Percentiles rank a stretch among this genome's conserved stretches.
phyloP scores from a whole-genome alignment of 2,329 filamentous ascomycete genomes.

The Apiospora saccharicola region DNA sequence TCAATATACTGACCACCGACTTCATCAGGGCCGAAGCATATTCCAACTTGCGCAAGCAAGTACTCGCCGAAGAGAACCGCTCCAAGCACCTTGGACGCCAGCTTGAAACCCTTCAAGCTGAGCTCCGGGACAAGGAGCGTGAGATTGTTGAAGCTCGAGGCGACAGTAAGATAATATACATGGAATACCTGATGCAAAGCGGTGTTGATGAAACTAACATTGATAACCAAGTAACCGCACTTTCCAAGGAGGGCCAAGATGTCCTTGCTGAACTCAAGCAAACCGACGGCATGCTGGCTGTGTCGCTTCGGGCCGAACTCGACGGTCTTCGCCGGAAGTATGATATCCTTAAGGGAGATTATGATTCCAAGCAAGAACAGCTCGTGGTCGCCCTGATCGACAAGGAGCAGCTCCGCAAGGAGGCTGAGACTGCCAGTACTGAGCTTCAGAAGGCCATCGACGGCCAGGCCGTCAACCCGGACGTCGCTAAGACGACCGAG shows the following conservation, averaged over 20 bases:
- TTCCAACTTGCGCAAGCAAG: constrained; percentile 57
- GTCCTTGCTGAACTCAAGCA: constrained; percentile 66
- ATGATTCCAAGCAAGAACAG: constrained; percentile 65
- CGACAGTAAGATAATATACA: constrained; percentile 54
- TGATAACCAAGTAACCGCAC: constrained; percentile 53
- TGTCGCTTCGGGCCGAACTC: constrained; percentile 66
- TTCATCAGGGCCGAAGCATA: constrained; percentile 62
- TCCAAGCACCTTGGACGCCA: constrained; percentile 52
- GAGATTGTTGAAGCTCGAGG: constrained; percentile 60
- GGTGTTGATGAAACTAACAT: constrained; percentile 38
- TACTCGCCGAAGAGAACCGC: constrained; percentile 57
- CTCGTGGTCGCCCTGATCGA: constrained; percentile 66
- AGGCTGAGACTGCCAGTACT: constrained; percentile 54
- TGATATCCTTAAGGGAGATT: constrained; percentile 57
- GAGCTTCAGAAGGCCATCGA: constrained; percentile 49
- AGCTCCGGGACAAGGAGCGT: constrained; percentile 61
- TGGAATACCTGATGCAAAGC: constrained; percentile 31
- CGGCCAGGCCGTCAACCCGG: constrained; percentile 41
- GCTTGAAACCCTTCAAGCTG: constrained; percentile 51
- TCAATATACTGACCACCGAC: constrained; percentile 52
- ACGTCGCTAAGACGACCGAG: constrained; percentile 49
- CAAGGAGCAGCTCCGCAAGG: constrained; percentile 66
- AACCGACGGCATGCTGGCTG: constrained; percentile 64
- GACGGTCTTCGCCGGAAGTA: constrained; percentile 61
- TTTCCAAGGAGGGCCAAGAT: constrained; percentile 61